phyloP scores from a whole-genome alignment of 129 eudicot genomes.

The Lactuca saligna region DNA sequence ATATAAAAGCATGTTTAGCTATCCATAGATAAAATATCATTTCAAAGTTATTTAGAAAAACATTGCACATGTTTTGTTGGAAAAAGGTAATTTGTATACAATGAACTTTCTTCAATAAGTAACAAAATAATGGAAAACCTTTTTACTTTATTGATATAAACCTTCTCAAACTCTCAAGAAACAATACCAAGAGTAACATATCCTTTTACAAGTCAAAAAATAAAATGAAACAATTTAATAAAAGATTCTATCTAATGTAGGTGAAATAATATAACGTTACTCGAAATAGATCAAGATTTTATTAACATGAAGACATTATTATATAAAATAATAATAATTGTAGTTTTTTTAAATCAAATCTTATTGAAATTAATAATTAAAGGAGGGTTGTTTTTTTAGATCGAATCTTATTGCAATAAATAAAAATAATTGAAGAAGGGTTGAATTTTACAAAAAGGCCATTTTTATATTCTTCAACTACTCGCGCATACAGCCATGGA shows the following conservation, averaged over 20 bases:
- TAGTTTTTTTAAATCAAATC: no score
- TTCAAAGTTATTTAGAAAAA: not conserved
- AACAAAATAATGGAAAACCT: no score
- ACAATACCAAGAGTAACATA: not conserved
- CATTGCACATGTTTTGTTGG: not conserved
- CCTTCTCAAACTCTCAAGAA: not conserved
- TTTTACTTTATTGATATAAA: not conserved
- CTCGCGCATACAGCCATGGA: slow-evolving; percentile 25
- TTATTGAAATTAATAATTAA: no score
- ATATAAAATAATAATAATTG: no score
- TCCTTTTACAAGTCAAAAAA: not conserved
- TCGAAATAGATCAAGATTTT: not conserved
- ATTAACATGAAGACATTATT: not conserved
- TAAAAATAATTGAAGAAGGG: not conserved
- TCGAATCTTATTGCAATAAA: not conserved
- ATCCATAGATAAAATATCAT: not conserved
- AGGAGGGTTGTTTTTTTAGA: no score
- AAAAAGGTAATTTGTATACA: not conserved
- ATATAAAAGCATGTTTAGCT: not conserved
- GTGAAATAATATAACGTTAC: not conserved
- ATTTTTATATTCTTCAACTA: slow-evolving; percentile 45
- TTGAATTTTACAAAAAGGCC: not conserved
- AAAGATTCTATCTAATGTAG: not conserved
- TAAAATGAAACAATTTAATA: no score
- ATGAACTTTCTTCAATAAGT: not conserved